Conservation (phyloP, 1,139 yeast genomes). For the Pichia sp. region DNA sequence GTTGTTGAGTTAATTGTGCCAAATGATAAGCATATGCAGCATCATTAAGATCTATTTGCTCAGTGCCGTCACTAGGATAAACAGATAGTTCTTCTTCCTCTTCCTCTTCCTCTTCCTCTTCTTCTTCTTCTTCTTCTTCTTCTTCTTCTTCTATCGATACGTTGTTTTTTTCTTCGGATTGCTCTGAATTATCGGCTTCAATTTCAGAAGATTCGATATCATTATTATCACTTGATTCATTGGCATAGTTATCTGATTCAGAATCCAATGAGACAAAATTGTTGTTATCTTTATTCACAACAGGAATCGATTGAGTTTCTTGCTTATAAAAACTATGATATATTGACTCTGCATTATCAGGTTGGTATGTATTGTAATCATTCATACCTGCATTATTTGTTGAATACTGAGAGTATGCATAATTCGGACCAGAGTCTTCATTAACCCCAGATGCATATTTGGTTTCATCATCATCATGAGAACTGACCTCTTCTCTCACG, state of each 20-base stretch:
- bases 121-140: neutral
- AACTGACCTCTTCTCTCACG: too few relatives aligned
- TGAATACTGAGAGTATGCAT: too few relatives aligned
- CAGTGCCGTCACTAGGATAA: too few relatives aligned
- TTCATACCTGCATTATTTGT: too few relatives aligned
- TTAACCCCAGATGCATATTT: too few relatives aligned
- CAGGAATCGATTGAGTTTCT: neutral
- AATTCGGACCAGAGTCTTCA: too few relatives aligned
- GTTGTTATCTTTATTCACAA: neutral
- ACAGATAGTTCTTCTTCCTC: too few relatives aligned
- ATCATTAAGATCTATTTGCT: neutral
- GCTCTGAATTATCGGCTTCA: neutral
- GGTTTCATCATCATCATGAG: too few relatives aligned
- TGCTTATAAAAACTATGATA: constrained; percentile 4
- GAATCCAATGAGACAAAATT: neutral
- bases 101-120: neutral
- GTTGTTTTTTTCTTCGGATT: neutral
- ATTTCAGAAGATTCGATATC: too few relatives aligned
- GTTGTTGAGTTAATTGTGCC: constrained; percentile 5
- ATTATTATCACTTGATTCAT: too few relatives aligned
- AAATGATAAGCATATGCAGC: constrained; percentile 4
- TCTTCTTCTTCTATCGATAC: neutral
- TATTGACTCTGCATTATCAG: constrained; percentile 2
- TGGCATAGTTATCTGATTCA: too few relatives aligned
- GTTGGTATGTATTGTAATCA: too few relatives aligned